phyloP scores from a whole-genome alignment of 805 yeast genomes.

The Teunomyces aglyptinius region DNA sequence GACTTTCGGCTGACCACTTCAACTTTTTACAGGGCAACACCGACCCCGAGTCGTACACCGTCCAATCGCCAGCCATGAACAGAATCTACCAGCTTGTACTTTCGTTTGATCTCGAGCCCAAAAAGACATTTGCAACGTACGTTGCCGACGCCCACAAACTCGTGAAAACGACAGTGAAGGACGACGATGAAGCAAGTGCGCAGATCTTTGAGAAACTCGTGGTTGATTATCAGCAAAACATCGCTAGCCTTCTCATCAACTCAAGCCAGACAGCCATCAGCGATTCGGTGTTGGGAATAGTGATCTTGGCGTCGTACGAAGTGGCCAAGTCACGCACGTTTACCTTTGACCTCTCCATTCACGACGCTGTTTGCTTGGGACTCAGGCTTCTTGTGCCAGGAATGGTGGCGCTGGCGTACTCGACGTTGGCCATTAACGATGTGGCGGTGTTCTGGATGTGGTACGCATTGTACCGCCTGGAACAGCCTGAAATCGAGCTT shows the following conservation, averaged over 20 bases:
- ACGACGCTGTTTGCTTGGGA: constrained; percentile 17
- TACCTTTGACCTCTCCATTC: constrained; percentile 10
- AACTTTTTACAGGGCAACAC: constrained; percentile 17
- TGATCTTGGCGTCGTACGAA: constrained; percentile 15
- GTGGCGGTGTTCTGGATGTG: constrained; percentile 37
- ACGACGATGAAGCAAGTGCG: constrained; percentile 28
- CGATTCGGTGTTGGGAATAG: constrained; percentile 29
- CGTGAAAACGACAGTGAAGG: constrained; percentile 32
- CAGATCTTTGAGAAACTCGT: constrained; percentile 40
- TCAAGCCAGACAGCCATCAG: constrained; percentile 25
- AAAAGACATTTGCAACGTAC: constrained; percentile 36
- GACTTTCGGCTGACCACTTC: constrained; percentile 24
- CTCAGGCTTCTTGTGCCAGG: constrained; percentile 36
- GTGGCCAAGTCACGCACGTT: constrained; percentile 7
- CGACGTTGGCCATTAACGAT: constrained; percentile 24
- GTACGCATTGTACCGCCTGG: constrained; percentile 29
- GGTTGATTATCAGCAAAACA: constrained; percentile 40
- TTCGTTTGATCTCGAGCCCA: constrained; percentile 66
- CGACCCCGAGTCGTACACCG: neutral
- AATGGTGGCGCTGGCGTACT: constrained; percentile 26
- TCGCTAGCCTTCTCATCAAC: constrained; percentile 23
- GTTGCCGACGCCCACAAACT: constrained; percentile 38
- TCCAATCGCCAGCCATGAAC: constrained; percentile 14
- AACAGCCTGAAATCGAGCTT: constrained; percentile 26
- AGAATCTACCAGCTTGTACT: constrained; percentile 43